Conservation (phyloP, 2,329 filamentous ascomycete species). For the Sporothrix curviconia region DNA sequence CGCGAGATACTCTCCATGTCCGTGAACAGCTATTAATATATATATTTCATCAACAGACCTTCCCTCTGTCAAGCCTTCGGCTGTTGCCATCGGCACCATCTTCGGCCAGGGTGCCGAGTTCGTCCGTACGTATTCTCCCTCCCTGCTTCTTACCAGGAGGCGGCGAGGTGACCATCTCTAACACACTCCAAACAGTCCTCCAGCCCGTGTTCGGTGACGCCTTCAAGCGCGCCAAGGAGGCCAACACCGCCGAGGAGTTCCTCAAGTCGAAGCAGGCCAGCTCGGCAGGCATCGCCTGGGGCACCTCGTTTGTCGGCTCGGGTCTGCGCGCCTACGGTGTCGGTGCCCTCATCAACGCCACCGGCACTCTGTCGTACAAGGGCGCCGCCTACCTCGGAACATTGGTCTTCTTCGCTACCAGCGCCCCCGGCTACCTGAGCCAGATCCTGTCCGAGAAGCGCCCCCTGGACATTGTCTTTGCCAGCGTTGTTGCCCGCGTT, state of each 20-base stretch:
- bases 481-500: conserved; percentile 75
- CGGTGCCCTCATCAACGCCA: conserved; percentile 86
- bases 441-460: conserved; percentile 89
- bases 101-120: conserved; percentile 93
- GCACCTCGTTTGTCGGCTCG: conserved; percentile 82
- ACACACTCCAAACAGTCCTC: conserved; percentile 53
- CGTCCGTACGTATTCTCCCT: conserved; percentile 39
- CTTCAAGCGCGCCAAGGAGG: conserved; percentile 83
- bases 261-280: conserved; percentile 86
- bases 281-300: conserved; percentile 81
- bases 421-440: conserved; percentile 81
- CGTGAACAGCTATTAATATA: neutral
- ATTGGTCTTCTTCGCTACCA: conserved; percentile 85
- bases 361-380: conserved; percentile 92
- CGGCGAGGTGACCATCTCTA: too few relatives aligned
- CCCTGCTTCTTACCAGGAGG: neutral
- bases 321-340: conserved; percentile 86
- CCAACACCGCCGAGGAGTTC: conserved; percentile 96
- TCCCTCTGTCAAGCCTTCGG: conserved; percentile 87
- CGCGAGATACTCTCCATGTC: neutral
- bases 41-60: too few relatives aligned
- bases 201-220: conserved; percentile 87
- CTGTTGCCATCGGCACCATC: conserved; percentile 89
- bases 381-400: conserved; percentile 88
- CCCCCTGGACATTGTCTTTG: conserved; percentile 80